Evolutionary conservation across 2,329 filamentous ascomycete genomes (phyloP), one percentile per base, ranked within the genome.

Genomic region (Apiospora aurea): DNA sequence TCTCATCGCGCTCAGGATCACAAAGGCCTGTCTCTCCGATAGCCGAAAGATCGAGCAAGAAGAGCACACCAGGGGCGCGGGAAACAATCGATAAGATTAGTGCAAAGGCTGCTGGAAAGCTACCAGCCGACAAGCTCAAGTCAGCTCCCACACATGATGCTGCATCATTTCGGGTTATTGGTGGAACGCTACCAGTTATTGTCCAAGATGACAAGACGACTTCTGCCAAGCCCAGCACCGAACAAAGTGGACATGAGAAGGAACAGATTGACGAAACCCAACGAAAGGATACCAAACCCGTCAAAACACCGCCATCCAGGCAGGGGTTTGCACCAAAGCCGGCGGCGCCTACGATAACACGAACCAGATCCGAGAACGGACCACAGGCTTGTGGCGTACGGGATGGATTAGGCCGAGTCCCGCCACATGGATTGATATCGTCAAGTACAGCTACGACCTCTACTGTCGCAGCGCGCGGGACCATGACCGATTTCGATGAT

Each of bases 51-150:
- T 57, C 75, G 29, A 24, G 29, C 24, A 69, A 11, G 21, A 74
- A 76, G 71, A 71, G 69, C n/a, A 64, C 71, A 41, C 21, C 68
- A 16, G 64, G 67, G 11, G 49, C 47, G 21, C 64, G 69, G 18
- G 73, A 71, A 29, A 74, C 76, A 47, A 71, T 41, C 43, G 69
- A 47, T 24, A 71, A 74, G 21, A 47, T 69, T 1, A 87, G 84
- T 74, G 80, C 82, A 21, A 88, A 87, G 75, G 83, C 85, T 29
- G 81, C 83, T 14, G 87, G 86, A 3, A 89, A 89, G 73, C 84
- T 82, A 67, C 85, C 85, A 13, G 81, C 75, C 6, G 75, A 69
- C 13, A 74, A 61, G 43, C 26, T 8, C 18, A 29, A 47, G n/a
- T 16, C 43, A 29, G 18, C 46, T 47, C 13, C 67, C 29, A 49